These are phyloP conservation scores for Penicillium ochrochloron DNA, from an alignment of 495 filamentous ascomycete genomes.

Conservation along the genomic window DNA sequence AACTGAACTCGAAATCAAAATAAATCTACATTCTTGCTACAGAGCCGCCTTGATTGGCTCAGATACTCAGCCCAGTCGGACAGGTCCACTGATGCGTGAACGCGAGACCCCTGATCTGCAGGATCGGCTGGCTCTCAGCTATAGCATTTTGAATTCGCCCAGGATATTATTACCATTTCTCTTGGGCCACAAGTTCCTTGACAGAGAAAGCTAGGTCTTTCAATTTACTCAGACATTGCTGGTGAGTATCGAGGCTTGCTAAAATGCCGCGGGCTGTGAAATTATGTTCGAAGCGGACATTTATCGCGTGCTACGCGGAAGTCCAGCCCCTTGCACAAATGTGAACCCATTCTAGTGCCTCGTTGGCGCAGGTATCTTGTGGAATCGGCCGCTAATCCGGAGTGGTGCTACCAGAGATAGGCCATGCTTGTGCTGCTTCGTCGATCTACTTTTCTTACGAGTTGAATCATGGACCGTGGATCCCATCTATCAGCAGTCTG, in stretches of 20 bases:
- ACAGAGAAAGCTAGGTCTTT: neutral
- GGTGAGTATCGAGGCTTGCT: neutral
- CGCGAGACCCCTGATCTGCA: conserved; percentile 29
- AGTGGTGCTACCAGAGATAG: neutral
- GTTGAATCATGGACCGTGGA: neutral
- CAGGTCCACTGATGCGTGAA: conserved; percentile 20
- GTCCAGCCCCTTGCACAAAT: neutral
- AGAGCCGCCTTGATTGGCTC: conserved; percentile 28
- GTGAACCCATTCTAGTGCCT: neutral
- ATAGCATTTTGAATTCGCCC: neutral
- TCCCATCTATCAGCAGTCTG: neutral
- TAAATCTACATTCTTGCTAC: conserved; percentile 23
- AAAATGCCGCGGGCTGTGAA: neutral
- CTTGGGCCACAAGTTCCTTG: neutral
- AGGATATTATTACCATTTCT: neutral
- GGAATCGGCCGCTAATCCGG: neutral
- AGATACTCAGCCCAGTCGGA: neutral
- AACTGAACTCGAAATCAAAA: conserved; percentile 22
- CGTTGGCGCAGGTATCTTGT: neutral
- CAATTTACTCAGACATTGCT: neutral
- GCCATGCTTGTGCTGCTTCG: neutral
- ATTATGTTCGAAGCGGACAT: neutral
- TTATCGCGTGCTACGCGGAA: neutral
- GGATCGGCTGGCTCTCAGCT: conserved; percentile 22
- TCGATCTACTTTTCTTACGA: neutral